Percentiles rank a stretch among this genome's conserved stretches.
Conservation (phyloP, 1,284 basidiomycete species). For the Naganishia albida region DNA sequence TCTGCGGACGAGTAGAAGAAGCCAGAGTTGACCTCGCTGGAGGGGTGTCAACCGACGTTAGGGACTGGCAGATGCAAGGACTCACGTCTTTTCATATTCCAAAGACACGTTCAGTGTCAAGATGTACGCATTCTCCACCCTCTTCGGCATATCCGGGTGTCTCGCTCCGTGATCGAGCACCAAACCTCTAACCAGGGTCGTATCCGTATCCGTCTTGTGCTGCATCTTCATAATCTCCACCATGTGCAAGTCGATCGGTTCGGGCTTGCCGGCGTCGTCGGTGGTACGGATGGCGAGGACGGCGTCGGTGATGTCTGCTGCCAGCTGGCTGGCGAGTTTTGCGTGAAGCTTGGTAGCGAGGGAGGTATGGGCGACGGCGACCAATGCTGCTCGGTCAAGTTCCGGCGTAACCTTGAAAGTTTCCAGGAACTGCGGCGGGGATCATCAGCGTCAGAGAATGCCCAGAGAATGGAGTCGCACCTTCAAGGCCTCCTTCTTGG, state of each 20-base stretch:
- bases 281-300: slow-evolving; percentile 70
- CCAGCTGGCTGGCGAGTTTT: slow-evolving; percentile 81
- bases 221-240: slow-evolving; percentile 99
- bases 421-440: slow-evolving; percentile 77
- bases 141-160: slow-evolving; percentile 99
- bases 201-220: slow-evolving; percentile 96
- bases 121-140: slow-evolving; percentile 94
- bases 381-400: slow-evolving; percentile 84
- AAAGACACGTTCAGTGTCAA: slow-evolving; percentile 96
- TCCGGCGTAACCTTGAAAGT: slow-evolving; percentile 71
- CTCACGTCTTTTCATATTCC: slow-evolving; percentile 99
- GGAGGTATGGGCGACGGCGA: slow-evolving; percentile 91
- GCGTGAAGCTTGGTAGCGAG: slow-evolving; percentile 89
- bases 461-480: slow-evolving; percentile 57
- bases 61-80: slow-evolving; percentile 35
- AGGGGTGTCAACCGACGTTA: not conserved
- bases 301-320: slow-evolving; percentile 92
- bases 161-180: slow-evolving; percentile 89
- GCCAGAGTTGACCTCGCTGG: slow-evolving; percentile 95
- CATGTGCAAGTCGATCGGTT: slow-evolving; percentile 99
- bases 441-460: not conserved
- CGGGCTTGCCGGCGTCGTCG: slow-evolving; percentile 62
- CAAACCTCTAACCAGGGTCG: slow-evolving; percentile 91
- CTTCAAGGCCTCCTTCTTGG: slow-evolving; percentile 88
- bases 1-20: slow-evolving; percentile 99